Conservation (phyloP, 441 rosid species). For the Jatropha podagrica region DNA sequence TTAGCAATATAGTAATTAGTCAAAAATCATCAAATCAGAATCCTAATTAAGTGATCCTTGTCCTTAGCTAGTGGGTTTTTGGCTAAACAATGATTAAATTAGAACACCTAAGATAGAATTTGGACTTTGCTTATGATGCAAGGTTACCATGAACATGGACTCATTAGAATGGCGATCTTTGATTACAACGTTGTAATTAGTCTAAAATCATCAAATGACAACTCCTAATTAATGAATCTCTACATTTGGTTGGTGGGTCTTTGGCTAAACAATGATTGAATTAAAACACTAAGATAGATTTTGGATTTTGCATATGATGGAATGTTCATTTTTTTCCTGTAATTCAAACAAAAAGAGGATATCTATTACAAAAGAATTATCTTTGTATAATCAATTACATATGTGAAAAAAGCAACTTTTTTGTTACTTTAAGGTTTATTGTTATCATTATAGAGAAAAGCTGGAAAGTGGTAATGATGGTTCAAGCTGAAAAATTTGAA, state of each 20-base stretch:
- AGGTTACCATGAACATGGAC: too few species aligned
- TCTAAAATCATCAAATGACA: neutral
- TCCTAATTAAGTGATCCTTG: neutral
- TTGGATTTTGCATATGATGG: conserved; percentile 10
- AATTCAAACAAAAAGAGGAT: neutral
- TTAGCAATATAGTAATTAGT: neutral
- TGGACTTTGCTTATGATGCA: conserved; percentile 5
- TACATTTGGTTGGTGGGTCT: conserved; percentile 1
- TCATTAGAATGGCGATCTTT: too few species aligned
- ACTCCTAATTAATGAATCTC: neutral
- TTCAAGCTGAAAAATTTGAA: neutral
- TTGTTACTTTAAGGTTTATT: neutral
- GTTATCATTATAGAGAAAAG: neutral
- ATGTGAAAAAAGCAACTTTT: neutral
- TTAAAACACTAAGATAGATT: neutral
- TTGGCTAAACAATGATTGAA: conserved; percentile 5
- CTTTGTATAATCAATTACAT: neutral
- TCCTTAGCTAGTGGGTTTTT: conserved; percentile 2
- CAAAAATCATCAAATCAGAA: neutral
- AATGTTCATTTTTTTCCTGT: neutral
- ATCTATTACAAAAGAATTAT: neutral
- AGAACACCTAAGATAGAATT: neutral
- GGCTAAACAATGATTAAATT: conserved; percentile 4
- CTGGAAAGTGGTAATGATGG: conserved; percentile 3
- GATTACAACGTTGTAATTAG: neutral